phyloP scores from a whole-genome alignment of 1,284 basidiomycete species.

The Taiwanofungus camphoratus region DNA sequence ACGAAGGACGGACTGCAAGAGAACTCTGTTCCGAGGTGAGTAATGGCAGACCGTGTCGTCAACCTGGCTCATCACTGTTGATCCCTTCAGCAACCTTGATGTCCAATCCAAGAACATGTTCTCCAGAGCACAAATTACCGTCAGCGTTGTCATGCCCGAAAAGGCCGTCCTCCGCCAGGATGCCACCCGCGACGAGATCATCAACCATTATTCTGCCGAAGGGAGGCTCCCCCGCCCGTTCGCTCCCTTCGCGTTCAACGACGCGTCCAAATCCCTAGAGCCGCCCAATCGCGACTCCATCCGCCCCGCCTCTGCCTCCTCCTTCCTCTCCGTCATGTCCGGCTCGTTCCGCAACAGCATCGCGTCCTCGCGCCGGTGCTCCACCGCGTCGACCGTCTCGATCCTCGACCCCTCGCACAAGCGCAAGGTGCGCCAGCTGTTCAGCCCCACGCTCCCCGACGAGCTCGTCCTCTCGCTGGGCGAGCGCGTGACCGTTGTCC shows the following conservation, averaged over 20 bases:
- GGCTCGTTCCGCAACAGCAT: constrained; percentile 31
- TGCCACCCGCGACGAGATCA: constrained; percentile 35
- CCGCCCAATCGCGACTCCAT: constrained; percentile 7
- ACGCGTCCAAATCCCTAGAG: constrained; percentile 1
- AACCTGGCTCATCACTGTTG: too few relatives aligned
- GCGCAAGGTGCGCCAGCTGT: constrained; percentile 56
- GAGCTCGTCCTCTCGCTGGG: constrained; percentile 54
- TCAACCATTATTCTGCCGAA: constrained; percentile 40
- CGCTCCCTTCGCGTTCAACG: constrained; percentile 34
- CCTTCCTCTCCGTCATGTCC: constrained; percentile 27
- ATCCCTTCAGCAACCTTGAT: too few relatives aligned
- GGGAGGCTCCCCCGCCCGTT: constrained; percentile 45
- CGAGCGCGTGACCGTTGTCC: constrained; percentile 54
- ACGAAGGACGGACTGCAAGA: constrained; percentile 28
- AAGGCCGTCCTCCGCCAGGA: constrained; percentile 36
- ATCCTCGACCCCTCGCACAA: constrained; percentile 31
- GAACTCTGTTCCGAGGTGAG: constrained; percentile 14
- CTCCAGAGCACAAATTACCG: constrained; percentile 38
- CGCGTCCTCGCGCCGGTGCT: constrained; percentile 21
- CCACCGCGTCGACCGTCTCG: constrained; percentile 34
- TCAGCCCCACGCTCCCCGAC: constrained; percentile 63
- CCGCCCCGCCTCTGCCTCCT: constrained; percentile 21
- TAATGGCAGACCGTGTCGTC: not conserved
- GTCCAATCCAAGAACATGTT: constrained; percentile 26
- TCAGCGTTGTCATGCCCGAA: constrained; percentile 47